Evolutionary conservation across 257 asterid species (phyloP), one percentile per base, ranked within the genome.

Genomic region (Gentiana macrophylla): DNA sequence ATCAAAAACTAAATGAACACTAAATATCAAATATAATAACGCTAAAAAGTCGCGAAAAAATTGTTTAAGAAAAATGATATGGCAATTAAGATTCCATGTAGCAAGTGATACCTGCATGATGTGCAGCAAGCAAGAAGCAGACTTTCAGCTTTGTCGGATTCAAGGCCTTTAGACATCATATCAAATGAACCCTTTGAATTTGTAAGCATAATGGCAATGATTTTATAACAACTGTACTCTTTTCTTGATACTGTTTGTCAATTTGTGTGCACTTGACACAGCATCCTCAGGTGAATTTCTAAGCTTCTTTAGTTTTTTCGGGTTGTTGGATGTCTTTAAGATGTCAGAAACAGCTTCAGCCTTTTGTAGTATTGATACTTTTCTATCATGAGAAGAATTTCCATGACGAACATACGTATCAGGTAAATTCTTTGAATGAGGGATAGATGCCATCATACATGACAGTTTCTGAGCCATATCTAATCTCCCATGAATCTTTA

Each of bases 371-470:
- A 89, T 72, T 55, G 79, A 57, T 43, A 5, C 58, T 70, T 56
- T 83, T 49, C 79, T 79, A 54, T 74, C 77, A 61, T n/a, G 66
- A 8, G 78, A 67, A 34, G 67, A n/a, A 61, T 53, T 71, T 55
- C 64, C 68, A 7, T 53, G 67, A 35, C 66, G 67, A 68, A 61
- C 62, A 60, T 77, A 86, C 5, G 95, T 84, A 64, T 80, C 71
- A 41, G 95, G 97, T 71, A 86, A 56, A 62, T 86, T 86, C 44
- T 74, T 76, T 5, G 95, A 84, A 74, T 70, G 94, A 62, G 90
- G 82, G 24, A 79, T 80, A 3, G 90, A 70, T 9, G 65, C 74
- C 93, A 89, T 84, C 67, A 80, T 64, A 53, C 65, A 72, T 49
- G 71, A 70, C 62, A 89, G 83, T 56, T 82, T 84, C 64, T 64